Evolutionary conservation across 352 stramenopile species (phyloP), one percentile per base, ranked within the genome.

Genomic region (Pythium phragmitis): DNA sequence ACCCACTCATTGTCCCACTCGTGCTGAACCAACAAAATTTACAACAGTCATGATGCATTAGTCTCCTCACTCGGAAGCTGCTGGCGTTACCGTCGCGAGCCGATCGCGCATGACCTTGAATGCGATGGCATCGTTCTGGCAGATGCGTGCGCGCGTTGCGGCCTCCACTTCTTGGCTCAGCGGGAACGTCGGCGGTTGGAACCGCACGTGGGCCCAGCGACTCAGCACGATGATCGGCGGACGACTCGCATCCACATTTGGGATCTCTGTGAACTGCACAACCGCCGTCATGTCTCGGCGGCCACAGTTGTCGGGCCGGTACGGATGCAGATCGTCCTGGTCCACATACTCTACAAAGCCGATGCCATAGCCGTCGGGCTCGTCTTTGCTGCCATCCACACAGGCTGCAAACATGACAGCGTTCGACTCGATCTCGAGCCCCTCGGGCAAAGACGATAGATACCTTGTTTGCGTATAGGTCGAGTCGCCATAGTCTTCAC

Each of bases 341-440:
- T 68, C 53, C 19, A 68, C 61, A 50, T 48, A 68, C n/a, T 68
- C 45, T 9, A 61, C 4, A 3, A 52, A 33, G 2, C 42, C 52
- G 7, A 62, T 5, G 2, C 33, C 61, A 26, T 62, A 68, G 0
- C 23, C 58, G 0, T 16, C 58, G 6, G 58, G 48, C 8, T 42
- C n/a, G 17, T 33, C 17, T 5, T 33, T 36, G 0, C 16, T 53
- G 0, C 34, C 26, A 2, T 65, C 58, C n/a, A 65, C 36, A 14
- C 23, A 51, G 2, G 48, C 36, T 11, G 50, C 33, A 19, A 60
- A 65, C 51, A 47, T 47, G 1, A 45, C 41, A 2, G 30, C 4
- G 23, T 70, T 69, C 9, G 55, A 65, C 23, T 69, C 63, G 28
- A 69, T 39, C 45, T 69, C 51, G 21, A 69, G 28, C 0, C 48